These are phyloP conservation scores for Penicillium hesseltinei DNA, from an alignment of 2,329 filamentous ascomycete species.

Conservation along the genomic window DNA sequence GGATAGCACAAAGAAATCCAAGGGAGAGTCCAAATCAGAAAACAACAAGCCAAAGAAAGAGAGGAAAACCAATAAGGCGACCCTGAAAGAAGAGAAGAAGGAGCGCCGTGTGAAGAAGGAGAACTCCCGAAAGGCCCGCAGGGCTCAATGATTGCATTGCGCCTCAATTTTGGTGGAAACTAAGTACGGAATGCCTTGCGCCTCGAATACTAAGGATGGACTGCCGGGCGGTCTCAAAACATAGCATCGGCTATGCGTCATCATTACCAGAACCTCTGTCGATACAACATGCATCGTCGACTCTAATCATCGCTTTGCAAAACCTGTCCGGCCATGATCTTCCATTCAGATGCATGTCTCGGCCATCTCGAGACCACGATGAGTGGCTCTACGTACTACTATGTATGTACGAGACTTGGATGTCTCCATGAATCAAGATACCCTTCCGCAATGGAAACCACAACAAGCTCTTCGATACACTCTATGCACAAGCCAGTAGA, in stretches of 20 bases:
- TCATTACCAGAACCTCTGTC: not conserved
- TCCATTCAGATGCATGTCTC: not conserved
- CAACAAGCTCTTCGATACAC: not conserved
- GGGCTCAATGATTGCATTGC: constrained; percentile 21
- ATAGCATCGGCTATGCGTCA: not conserved
- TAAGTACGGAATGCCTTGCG: not conserved
- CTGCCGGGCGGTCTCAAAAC: not conserved
- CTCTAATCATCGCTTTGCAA: not conserved
- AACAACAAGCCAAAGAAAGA: constrained; percentile 27
- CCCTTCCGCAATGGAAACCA: constrained; percentile 8
- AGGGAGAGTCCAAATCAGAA: constrained; percentile 6
- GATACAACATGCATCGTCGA: not conserved
- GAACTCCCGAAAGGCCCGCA: constrained; percentile 37
- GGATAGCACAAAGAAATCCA: constrained; percentile 28
- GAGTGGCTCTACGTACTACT: constrained; percentile 2
- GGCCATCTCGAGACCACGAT: not conserved
- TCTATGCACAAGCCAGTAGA: not conserved
- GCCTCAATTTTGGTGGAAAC: not conserved
- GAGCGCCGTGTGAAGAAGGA: constrained; percentile 42
- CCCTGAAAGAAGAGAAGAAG: constrained; percentile 27
- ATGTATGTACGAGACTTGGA: constrained; percentile 8
- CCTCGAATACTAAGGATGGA: not conserved
- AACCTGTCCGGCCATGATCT: not conserved
- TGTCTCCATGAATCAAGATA: constrained; percentile 16
- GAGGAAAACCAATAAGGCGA: constrained; percentile 30